A percentile compares a stretch with the other conserved stretches of the same genome.
These are phyloP conservation scores for Dendrothele bispora DNA, from an alignment of 768 basidiomycete species.

Conservation along the genomic window DNA sequence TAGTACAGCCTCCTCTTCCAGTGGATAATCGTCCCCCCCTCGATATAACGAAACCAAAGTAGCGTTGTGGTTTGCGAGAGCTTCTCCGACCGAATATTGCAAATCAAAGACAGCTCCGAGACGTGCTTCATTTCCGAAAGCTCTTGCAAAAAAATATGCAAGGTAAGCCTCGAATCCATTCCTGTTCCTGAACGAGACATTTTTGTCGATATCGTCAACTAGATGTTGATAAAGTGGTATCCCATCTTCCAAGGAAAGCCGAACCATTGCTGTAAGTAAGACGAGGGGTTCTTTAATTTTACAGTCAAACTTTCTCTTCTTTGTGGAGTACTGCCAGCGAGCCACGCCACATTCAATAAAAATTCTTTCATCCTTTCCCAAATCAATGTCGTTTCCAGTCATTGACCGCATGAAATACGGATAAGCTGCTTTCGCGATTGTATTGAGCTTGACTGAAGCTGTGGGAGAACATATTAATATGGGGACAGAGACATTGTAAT, in stretches of 20 bases:
- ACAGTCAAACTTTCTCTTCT: too few species aligned
- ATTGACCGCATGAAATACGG: conserved; percentile 44
- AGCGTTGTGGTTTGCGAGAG: background rate
- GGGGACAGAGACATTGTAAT: background rate
- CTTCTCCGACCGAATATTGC: background rate
- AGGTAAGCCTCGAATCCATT: conserved; percentile 50
- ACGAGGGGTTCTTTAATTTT: conserved; percentile 48
- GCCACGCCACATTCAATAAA: background rate
- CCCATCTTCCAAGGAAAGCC: conserved; percentile 38
- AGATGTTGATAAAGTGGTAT: conserved; percentile 34
- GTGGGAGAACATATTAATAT: background rate
- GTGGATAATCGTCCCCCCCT: background rate
- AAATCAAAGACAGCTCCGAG: conserved; percentile 5
- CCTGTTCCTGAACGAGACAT: conserved; percentile 24
- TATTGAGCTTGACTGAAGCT: background rate
- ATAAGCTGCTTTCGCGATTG: background rate
- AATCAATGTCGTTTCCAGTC: conserved; percentile 30
- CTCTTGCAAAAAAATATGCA: conserved; percentile 26
- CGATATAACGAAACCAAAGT: conserved; percentile 1
- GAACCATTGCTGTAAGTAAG: conserved; percentile 40
- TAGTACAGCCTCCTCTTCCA: conserved; percentile 14
- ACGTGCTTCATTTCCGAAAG: conserved; percentile 1
- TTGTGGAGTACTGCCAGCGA: conserved; percentile 31
- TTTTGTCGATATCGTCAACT: conserved; percentile 36
- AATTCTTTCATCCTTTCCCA: conserved; percentile 36